A percentile compares a stretch with the other conserved stretches of the same genome.
Conservation (phyloP, 345 rosid species). For the Cardamine resedifolia region DNA sequence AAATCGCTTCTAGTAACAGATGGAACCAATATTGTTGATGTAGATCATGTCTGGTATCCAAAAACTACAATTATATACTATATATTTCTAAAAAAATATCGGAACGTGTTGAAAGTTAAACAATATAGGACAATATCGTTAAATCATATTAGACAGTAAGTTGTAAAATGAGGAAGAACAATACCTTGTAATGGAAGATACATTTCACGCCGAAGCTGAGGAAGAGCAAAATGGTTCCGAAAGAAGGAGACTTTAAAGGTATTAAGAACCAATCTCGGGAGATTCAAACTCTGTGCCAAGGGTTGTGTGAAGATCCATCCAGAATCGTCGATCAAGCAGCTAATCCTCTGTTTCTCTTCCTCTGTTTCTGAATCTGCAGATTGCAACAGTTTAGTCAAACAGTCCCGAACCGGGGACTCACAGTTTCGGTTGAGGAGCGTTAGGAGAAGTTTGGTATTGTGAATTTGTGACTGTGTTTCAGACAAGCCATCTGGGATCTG, state of each 20-base stretch:
- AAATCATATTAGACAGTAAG: background rate
- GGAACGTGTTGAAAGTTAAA: background rate
- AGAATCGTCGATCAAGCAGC: slow-evolving; percentile 33
- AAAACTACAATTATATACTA: too few species aligned
- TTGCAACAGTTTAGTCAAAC: slow-evolving; percentile 34
- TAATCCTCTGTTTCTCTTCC: slow-evolving; percentile 22
- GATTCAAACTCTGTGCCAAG: slow-evolving; percentile 23
- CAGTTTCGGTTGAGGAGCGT: slow-evolving; percentile 18
- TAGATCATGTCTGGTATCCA: too few species aligned
- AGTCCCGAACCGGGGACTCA: slow-evolving; percentile 16
- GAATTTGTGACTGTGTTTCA: slow-evolving; percentile 30
- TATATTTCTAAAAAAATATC: too few species aligned
- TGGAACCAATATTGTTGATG: too few species aligned
- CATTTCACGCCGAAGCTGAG: slow-evolving; percentile 11
- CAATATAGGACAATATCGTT: background rate
- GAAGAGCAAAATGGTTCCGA: slow-evolving; percentile 18
- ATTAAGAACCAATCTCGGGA: slow-evolving; percentile 19
- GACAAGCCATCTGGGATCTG: slow-evolving; percentile 36
- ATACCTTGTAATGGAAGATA: slow-evolving; percentile 25
- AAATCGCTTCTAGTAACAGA: too few species aligned
- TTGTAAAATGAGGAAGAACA: background rate
- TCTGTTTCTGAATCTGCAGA: slow-evolving; percentile 13
- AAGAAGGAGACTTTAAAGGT: slow-evolving; percentile 26
- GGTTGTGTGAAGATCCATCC: slow-evolving; percentile 32
- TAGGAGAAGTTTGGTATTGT: background rate